Base-by-base conservation (phyloP, 345 rosid species). In the Melaleuca alternifolia region DNA sequence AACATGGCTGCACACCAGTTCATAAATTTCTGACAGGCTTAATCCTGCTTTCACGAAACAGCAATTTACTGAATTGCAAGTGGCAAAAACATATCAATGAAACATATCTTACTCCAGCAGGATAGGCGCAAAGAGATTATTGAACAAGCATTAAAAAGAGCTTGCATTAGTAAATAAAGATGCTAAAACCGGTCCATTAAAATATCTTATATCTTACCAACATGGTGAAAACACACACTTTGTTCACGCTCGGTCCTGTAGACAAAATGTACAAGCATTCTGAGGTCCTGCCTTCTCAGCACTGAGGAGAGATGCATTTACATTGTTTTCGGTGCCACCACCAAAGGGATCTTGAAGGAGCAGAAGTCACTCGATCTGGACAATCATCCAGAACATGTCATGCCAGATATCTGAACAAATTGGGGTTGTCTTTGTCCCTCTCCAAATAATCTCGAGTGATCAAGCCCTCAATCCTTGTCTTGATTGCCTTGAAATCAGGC, bases 401-500 rank as follows among this genome's bases (percentile, higher is more conserved):
- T 0, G 99, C 98, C 92, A 98, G 86, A 86, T 98, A 98, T 94
- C 92, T 92, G 88, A 91, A 96, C 90, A 89, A 57, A 88, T 92
- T 95, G 16, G 91, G 92, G 61, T 96, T 95, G 76, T 95, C 98
- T 89, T 94, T 93, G 87, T 96, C 98, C 87, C 99, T 95, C 89
- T 96, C 99, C 91, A 98, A 87, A 84, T 96, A 98, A 82, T 98
- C 99, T 54, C 97, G 91, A 0, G 97, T 91, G 54, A 96, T 98
- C 54, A 98, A 89, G 89, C 96, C 98, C 92, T 98, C 99, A 84
- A 96, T 96, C 83, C 99, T 91, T 88, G 96, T 98, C 94, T 98
- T 98, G 54, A 98, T 98, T 14, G 96, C 98, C 91, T 95, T 98
- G 15, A 95, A 93, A 90, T 98, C 99, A 83, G 99, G 99, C 99